Evolutionary conservation across 1,284 basidiomycete species (phyloP).

Genomic region (Puccinia polysora): DNA sequence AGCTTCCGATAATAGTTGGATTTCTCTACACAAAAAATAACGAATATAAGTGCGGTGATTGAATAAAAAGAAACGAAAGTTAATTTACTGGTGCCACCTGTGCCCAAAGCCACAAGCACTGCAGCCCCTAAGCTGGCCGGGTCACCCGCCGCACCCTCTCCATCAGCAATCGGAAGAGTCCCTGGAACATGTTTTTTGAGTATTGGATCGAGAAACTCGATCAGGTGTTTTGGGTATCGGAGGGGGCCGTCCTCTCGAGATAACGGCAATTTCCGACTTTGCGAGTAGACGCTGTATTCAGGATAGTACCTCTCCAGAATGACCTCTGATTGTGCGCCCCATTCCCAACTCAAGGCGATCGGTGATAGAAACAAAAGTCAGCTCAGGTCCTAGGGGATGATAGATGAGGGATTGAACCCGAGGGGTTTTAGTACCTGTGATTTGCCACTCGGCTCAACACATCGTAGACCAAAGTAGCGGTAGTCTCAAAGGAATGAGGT

Average conservation of each 20-base stretch:
- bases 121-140: conserved; percentile 76
- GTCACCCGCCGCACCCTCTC: conserved; percentile 67
- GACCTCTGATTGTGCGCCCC: conserved; percentile 24
- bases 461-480: conserved; percentile 19
- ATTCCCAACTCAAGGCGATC: conserved; percentile 28
- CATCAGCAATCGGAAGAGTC: conserved; percentile 27
- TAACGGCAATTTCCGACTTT: conserved; percentile 6
- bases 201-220: conserved; percentile 28
- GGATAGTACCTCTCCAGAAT: conserved; percentile 19
- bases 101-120: conserved; percentile 62
- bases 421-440: conserved; percentile 23
- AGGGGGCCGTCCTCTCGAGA: not conserved
- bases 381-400: not conserved
- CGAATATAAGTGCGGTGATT: too few species aligned
- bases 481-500: not conserved
- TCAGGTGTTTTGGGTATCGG: not conserved
- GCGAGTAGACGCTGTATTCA: conserved; percentile 29
- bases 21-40: not conserved
- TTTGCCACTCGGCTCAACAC: conserved; percentile 23
- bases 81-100: conserved; percentile 23
- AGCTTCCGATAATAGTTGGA: conserved; percentile 23
- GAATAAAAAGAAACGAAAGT: not conserved
- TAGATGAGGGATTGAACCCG: not conserved
- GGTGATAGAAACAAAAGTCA: not conserved
- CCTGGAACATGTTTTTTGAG: not conserved